A percentile compares a stretch with the other conserved stretches of the same genome.
Evolutionary conservation across 306 rosid species (phyloP).

Genomic region (Vigna radiata): DNA sequence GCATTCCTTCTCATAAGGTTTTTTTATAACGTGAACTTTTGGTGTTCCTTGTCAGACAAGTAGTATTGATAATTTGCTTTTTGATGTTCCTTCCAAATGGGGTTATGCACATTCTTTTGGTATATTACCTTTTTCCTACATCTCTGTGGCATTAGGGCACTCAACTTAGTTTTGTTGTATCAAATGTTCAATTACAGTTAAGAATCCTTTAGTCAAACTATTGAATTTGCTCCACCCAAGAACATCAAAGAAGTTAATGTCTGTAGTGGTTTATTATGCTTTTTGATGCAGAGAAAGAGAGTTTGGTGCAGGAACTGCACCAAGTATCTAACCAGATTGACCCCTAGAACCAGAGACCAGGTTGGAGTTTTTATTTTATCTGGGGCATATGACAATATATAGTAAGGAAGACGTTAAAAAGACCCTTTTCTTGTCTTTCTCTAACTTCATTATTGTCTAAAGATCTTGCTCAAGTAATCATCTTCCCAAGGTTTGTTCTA

Average conservation of each 20-base stretch:
- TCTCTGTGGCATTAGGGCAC: constrained; percentile 30
- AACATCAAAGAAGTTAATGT: constrained; percentile 61
- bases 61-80: constrained; percentile 39
- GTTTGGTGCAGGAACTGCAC: constrained; percentile 91
- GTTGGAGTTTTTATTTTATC: constrained; percentile 73
- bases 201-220: constrained; percentile 50
- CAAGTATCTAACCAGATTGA: constrained; percentile 88
- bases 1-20: constrained; percentile 18
- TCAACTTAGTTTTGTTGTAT: constrained; percentile 34
- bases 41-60: constrained; percentile 40
- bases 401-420: constrained; percentile 70
- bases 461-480: constrained; percentile 55
- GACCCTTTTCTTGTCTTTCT: constrained; percentile 51
- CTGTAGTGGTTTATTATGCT: constrained; percentile 81
- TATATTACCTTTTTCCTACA: constrained; percentile 36
- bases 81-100: constrained; percentile 40
- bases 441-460: constrained; percentile 51
- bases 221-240: constrained; percentile 50
- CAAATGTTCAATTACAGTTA: constrained; percentile 46
- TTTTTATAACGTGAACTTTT: constrained; percentile 41
- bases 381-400: constrained; percentile 67
- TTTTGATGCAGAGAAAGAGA: constrained; percentile 94
- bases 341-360: constrained; percentile 86
- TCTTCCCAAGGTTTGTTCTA: constrained; percentile 57
- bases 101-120: constrained; percentile 43